phyloP scores from a whole-genome alignment of 805 yeast species.

The Yarrowia bubula region DNA sequence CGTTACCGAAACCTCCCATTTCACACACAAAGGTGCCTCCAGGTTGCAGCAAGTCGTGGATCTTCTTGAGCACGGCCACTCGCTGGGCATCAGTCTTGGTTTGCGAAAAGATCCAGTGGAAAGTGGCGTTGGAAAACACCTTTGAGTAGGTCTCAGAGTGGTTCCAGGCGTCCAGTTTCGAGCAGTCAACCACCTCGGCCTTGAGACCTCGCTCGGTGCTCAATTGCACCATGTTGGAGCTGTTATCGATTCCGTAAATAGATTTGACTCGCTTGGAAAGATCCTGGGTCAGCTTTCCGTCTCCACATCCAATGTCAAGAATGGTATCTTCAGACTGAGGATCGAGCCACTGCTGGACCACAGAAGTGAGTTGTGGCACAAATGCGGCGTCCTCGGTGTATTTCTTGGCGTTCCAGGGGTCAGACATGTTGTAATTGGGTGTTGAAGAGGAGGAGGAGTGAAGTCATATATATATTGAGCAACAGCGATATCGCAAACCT shows the following conservation, averaged over 20 bases:
- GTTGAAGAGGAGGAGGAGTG: background rate
- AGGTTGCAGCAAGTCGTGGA: constrained; percentile 29
- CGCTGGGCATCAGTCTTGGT: constrained; percentile 27
- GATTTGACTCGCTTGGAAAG: constrained; percentile 36
- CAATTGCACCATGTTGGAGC: background rate
- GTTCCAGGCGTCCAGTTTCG: background rate
- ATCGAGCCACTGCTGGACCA: constrained; percentile 28
- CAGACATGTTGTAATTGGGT: background rate
- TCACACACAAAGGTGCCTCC: constrained; percentile 34
- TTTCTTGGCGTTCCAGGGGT: constrained; percentile 24
- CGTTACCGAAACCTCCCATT: constrained; percentile 35
- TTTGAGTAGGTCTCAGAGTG: constrained; percentile 28
- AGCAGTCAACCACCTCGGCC: constrained; percentile 17
- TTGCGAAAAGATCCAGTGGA: constrained; percentile 33
- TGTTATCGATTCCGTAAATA: constrained; percentile 9
- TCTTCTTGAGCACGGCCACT: constrained; percentile 29
- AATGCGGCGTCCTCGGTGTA: constrained; percentile 17
- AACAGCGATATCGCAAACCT: constrained; percentile 4
- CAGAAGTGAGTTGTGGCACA: constrained; percentile 25
- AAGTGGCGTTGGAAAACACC: constrained; percentile 36
- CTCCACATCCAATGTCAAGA: constrained; percentile 48
- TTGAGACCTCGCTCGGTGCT: background rate
- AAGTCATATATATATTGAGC: background rate
- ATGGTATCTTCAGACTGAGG: constrained; percentile 37
- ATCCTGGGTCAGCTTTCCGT: constrained; percentile 44